phyloP scores from a whole-genome alignment of 1,284 basidiomycete genomes.

The Mycena sp. region DNA sequence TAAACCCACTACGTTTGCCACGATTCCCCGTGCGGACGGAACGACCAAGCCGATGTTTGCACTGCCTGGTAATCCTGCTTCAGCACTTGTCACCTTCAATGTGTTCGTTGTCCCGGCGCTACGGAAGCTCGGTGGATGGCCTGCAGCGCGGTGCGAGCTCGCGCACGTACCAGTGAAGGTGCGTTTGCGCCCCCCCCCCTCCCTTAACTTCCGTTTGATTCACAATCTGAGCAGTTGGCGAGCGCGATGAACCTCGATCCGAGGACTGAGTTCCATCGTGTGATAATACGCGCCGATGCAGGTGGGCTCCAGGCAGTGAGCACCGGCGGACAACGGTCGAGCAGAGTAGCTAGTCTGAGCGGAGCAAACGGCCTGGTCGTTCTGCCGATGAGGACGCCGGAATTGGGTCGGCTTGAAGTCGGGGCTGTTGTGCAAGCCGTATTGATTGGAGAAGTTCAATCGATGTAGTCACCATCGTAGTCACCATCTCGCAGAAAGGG shows the following conservation, averaged over 20 bases:
- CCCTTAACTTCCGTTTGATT: neutral
- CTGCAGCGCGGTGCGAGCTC: constrained; percentile 61
- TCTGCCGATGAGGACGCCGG: constrained; percentile 60
- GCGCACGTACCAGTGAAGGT: constrained; percentile 77
- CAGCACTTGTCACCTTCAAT: constrained; percentile 89
- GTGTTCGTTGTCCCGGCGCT: constrained; percentile 87
- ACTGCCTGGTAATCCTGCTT: constrained; percentile 89
- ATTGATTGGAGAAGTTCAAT: constrained; percentile 17
- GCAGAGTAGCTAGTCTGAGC: constrained; percentile 78
- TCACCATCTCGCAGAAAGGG: too few relatives aligned
- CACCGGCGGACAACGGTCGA: constrained; percentile 88
- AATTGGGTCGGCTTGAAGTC: constrained; percentile 53
- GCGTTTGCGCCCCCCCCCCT: too few relatives aligned
- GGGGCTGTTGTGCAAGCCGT: constrained; percentile 43
- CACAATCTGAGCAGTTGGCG: constrained; percentile 53
- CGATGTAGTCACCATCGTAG: too few relatives aligned
- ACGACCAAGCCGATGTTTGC: constrained; percentile 77
- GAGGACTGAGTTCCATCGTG: constrained; percentile 86
- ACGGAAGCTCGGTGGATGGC: constrained; percentile 77
- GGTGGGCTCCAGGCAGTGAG: constrained; percentile 70
- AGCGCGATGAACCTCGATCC: constrained; percentile 74
- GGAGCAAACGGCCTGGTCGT: constrained; percentile 82
- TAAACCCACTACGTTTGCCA: constrained; percentile 90
- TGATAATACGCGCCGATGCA: constrained; percentile 59
- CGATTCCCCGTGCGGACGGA: constrained; percentile 56